These are phyloP conservation scores for Berberis vulgaris DNA, from an alignment of 164 flowering plant species.

Conservation along the genomic window DNA sequence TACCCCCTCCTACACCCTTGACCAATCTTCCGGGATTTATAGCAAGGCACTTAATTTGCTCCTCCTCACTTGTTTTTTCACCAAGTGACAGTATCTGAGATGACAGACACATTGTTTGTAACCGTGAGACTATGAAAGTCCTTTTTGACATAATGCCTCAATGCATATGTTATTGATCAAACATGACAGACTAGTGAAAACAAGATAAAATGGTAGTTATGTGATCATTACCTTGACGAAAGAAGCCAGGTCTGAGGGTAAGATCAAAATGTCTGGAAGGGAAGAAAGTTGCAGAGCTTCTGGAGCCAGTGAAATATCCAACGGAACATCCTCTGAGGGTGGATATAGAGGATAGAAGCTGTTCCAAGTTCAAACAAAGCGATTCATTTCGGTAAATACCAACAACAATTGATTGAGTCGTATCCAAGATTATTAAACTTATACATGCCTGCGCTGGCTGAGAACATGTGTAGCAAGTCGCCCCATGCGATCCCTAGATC, in stretches of 20 bases:
- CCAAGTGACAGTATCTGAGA: slow-evolving; percentile 52
- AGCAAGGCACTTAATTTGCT: slow-evolving; percentile 51
- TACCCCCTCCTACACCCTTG: slow-evolving; percentile 91
- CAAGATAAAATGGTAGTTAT: too few species aligned
- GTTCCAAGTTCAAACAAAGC: slow-evolving; percentile 15
- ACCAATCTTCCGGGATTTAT: slow-evolving; percentile 91
- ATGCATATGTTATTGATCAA: too few species aligned
- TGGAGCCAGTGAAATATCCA: slow-evolving; percentile 82
- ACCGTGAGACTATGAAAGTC: neutral
- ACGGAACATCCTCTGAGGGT: slow-evolving; percentile 70
- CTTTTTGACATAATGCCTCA: too few species aligned
- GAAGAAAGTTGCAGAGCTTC: slow-evolving; percentile 62
- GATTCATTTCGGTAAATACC: neutral
- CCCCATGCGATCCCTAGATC: slow-evolving; percentile 64
- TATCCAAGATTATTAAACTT: neutral
- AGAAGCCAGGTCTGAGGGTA: slow-evolving; percentile 86
- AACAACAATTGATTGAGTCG: neutral
- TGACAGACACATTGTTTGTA: neutral
- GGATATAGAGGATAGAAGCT: slow-evolving; percentile 98
- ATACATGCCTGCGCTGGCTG: slow-evolving; percentile 62
- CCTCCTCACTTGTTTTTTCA: slow-evolving; percentile 36
- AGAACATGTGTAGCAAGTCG: slow-evolving; percentile 74
- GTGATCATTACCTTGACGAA: slow-evolving; percentile 62
- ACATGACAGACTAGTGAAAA: neutral
- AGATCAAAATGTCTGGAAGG: slow-evolving; percentile 67